Evolutionary conservation across 768 basidiomycete genomes (phyloP).

Genomic region (Cystoderma amianthinum): DNA sequence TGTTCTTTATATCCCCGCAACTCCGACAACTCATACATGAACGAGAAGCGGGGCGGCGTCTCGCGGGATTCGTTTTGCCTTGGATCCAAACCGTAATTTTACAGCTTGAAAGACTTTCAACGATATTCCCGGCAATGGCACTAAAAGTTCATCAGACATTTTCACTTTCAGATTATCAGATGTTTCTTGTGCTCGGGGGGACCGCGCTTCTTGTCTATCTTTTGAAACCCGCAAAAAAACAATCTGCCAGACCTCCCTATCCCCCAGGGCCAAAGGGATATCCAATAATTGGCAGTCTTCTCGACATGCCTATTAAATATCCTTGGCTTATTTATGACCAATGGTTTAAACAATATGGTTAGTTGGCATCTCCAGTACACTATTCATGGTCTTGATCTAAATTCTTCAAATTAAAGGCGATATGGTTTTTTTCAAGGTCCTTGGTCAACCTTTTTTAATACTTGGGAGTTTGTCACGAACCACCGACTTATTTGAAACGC

Average conservation of each 20-base stretch:
- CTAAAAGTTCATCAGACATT: too few species aligned
- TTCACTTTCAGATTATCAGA: too few species aligned
- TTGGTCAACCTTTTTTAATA: slow-evolving; percentile 5
- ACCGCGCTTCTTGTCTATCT: too few species aligned
- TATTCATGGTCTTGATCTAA: not conserved
- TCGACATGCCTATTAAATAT: slow-evolving; percentile 4
- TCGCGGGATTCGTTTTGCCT: too few species aligned
- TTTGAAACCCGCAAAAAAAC: too few species aligned
- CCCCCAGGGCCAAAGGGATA: slow-evolving; percentile 10
- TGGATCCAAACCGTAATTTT: too few species aligned
- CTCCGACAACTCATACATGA: too few species aligned
- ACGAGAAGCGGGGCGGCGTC: too few species aligned
- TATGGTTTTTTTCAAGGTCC: slow-evolving; percentile 8
- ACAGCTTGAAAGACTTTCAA: too few species aligned
- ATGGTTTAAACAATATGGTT: slow-evolving; percentile 7
- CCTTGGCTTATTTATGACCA: slow-evolving; percentile 7
- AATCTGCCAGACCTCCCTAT: slow-evolving; percentile 4
- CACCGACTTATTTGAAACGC: slow-evolving; percentile 11
- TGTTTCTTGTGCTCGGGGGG: too few species aligned
- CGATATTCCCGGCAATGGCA: too few species aligned
- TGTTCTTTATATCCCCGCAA: too few species aligned
- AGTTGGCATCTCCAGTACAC: not conserved
- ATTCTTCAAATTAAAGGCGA: slow-evolving; percentile 9
- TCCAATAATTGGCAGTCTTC: slow-evolving; percentile 8
- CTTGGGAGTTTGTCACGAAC: slow-evolving; percentile 5